A percentile compares a stretch with the other conserved stretches of the same genome.
Conservation (phyloP, 768 basidiomycete genomes). For the Naematelia encephala region DNA sequence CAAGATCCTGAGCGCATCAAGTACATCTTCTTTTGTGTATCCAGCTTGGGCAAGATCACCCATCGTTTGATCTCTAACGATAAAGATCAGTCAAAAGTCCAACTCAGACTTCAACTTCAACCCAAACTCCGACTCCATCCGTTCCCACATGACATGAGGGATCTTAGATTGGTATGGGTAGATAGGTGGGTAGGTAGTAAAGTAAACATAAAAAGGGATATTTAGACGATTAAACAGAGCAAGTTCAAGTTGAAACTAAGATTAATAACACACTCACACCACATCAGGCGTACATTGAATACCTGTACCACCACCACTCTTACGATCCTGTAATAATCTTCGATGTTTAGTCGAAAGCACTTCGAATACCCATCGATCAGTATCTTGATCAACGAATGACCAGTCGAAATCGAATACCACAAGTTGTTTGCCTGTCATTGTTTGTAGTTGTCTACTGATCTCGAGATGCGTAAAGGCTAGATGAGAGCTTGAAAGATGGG, state of each 20-base stretch:
- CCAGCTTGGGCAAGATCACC: slow-evolving; percentile 68
- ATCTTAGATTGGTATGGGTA: no score
- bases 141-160: no score
- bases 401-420: slow-evolving; percentile 97
- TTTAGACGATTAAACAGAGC: no score
- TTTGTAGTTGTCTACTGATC: no score
- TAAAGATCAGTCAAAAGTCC: no score
- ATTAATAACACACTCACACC: slow-evolving; percentile 59
- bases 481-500: no score
- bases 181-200: no score
- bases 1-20: slow-evolving; percentile 70
- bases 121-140: no score
- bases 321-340: slow-evolving; percentile 68
- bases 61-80: slow-evolving; percentile 54
- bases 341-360: slow-evolving; percentile 82
- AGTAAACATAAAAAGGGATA: no score
- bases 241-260: no score
- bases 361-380: slow-evolving; percentile 76
- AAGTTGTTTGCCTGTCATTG: slow-evolving; percentile 58
- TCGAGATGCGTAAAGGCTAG: no score
- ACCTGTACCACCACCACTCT: slow-evolving; percentile 52
- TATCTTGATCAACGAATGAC: slow-evolving; percentile 81
- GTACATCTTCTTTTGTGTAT: slow-evolving; percentile 69
- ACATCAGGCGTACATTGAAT: slow-evolving; percentile 86
- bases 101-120: no score